A percentile compares a stretch with the other conserved stretches of the same genome.
Evolutionary conservation across 2,329 filamentous ascomycete genomes (phyloP).

Genomic region (Fusarium sp.): DNA sequence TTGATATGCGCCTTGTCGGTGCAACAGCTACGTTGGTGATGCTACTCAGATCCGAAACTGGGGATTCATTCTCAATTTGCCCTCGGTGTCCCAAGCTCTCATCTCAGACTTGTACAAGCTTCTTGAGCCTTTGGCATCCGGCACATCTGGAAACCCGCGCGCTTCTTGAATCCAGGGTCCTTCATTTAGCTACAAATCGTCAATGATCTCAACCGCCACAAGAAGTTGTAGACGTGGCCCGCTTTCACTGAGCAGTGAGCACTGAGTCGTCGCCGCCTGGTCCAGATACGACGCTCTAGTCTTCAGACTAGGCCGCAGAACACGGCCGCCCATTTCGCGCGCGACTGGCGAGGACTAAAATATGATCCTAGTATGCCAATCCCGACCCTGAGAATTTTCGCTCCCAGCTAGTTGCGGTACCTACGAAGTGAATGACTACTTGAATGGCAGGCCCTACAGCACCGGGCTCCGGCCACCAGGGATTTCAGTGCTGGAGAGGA

Average conservation of each 20-base stretch:
- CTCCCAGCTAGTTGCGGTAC: constrained; percentile 39
- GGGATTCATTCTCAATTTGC: background rate
- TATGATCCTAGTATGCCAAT: constrained; percentile 34
- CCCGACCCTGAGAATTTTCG: constrained; percentile 43
- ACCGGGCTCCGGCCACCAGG: constrained; percentile 35
- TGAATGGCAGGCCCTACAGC: constrained; percentile 34
- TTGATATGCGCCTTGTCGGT: background rate
- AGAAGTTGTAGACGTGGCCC: constrained; percentile 50
- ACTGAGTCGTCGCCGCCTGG: constrained; percentile 47
- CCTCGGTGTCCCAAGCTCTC: background rate
- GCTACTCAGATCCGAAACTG: constrained; percentile 18
- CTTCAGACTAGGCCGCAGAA: constrained; percentile 42
- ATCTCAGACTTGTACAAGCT: constrained; percentile 11
- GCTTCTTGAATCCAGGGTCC: constrained; percentile 23
- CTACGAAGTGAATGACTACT: constrained; percentile 26
- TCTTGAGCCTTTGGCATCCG: constrained; percentile 24
- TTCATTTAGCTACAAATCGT: constrained; percentile 32
- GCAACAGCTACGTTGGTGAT: constrained; percentile 15
- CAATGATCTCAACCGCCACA: constrained; percentile 46
- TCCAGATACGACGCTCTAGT: constrained; percentile 44
- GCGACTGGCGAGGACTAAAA: constrained; percentile 41
- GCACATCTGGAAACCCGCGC: constrained; percentile 30
- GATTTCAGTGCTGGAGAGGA: constrained; percentile 34
- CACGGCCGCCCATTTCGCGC: constrained; percentile 44
- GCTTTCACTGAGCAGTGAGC: constrained; percentile 51